phyloP scores from a whole-genome alignment of 2,329 filamentous ascomycete genomes.

The Aspergillaceae sp. region DNA sequence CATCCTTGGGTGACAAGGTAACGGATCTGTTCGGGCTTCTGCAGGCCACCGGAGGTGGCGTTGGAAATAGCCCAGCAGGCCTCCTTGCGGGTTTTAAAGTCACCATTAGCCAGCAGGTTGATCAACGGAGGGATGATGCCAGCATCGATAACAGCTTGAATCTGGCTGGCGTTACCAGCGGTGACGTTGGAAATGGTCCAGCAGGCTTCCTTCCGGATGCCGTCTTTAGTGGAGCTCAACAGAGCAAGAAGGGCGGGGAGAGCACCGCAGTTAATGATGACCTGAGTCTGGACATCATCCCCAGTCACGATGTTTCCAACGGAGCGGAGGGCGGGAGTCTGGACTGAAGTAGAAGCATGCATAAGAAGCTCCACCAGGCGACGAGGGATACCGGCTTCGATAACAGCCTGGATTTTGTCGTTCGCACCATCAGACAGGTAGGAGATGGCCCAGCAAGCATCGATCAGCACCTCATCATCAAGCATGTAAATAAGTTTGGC shows the following conservation, averaged over 20 bases:
- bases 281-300: constrained; percentile 96
- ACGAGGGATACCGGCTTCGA: constrained; percentile 94
- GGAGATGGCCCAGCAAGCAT: constrained; percentile 98
- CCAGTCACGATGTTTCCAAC: constrained; percentile 98
- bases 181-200: constrained; percentile 99
- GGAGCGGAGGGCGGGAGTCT: constrained; percentile 92
- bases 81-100: constrained; percentile 98
- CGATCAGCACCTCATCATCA: constrained; percentile 95
- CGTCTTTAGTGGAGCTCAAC: constrained; percentile 93
- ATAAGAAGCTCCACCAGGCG: constrained; percentile 94
- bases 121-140: constrained; percentile 96
- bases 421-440: constrained; percentile 97
- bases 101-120: constrained; percentile 89
- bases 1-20: constrained; percentile 89
- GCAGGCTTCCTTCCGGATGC: constrained; percentile 98
- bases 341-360: constrained; percentile 96
- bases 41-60: constrained; percentile 89
- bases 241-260: constrained; percentile 87
- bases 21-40: constrained; percentile 97
- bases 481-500: constrained; percentile 97
- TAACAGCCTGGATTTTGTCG: constrained; percentile 98
- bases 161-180: constrained; percentile 94
- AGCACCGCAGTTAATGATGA: constrained; percentile 97
- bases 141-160: constrained; percentile 91
- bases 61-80: constrained; percentile 99